Base-by-base conservation (phyloP, 192 early-diverging fungal genomes). In the Spinellus fusiger region DNA sequence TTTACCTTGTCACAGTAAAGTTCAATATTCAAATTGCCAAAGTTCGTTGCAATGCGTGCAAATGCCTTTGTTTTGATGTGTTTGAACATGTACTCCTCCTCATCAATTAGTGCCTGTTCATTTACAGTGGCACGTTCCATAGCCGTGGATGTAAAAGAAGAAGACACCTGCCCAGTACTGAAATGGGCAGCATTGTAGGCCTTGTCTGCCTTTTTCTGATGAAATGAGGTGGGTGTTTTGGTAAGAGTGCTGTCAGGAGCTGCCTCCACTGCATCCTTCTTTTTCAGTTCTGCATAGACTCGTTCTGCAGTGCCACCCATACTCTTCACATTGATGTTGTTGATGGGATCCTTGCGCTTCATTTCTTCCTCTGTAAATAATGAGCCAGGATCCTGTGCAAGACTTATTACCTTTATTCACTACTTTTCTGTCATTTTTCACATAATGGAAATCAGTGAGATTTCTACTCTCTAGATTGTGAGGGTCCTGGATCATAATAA, bases 401-500 rank as follows among this genome's bases (percentile, higher is more conserved):
- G 58, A 61, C 71, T 27, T 25, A 22, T 50, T 50, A 5, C 72
- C 75, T 62, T 73, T 73, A 64, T 87, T 76, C 1, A 78, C 75
- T 1, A 86, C 67, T 25, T 74, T 74, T 25, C 88, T 55, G 10
- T 91, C 81, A 31, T 91, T 82, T 58, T 86, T 87, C 56, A 86
- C 57, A 60, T 89, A 86, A 65, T 91, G 78, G 56, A 90, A 94
- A n/a, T 84, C 77, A 7, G 77, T 76, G 55, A 90, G 81, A 51
- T 92, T 79, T 40, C 82, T 73, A 22, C 70, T 76, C 46, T 74
- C 72, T 4, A 93, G 59, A 44, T 91, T 84, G 56, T 93, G 88
- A 46, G 92, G 92, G 68, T 94, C 91, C 80, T 92, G 92, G 28
- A 98, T 75, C 18, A 90, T 91, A 37, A 98, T 90, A 29, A 98